Evolutionary conservation across 805 yeast genomes (phyloP).

Genomic region (Starmerella apis): DNA sequence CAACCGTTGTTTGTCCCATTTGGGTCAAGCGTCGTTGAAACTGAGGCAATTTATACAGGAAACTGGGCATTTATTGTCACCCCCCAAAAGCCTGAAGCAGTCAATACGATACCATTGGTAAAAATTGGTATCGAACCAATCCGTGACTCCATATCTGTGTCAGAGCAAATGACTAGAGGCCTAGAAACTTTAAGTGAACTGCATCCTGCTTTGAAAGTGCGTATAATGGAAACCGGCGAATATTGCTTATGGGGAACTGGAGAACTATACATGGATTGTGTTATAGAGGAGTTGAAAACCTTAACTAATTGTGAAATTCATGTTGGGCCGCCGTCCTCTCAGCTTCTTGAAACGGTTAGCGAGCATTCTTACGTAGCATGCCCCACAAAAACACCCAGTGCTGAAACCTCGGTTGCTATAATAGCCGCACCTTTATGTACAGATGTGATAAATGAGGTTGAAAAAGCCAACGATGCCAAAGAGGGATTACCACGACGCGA

Average conservation of each 20-base stretch:
- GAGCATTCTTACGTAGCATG: slow-evolving; percentile 60
- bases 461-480: background rate
- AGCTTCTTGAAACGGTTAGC: slow-evolving; percentile 58
- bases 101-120: slow-evolving; percentile 29
- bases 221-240: slow-evolving; percentile 83
- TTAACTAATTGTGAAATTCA: slow-evolving; percentile 53
- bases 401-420: slow-evolving; percentile 24
- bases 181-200: slow-evolving; percentile 50
- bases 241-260: slow-evolving; percentile 74
- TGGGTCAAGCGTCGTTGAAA: background rate
- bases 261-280: slow-evolving; percentile 75
- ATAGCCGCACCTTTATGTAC: background rate
- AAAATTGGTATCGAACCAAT: slow-evolving; percentile 78
- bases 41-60: background rate
- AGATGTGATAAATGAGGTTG: background rate
- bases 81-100: background rate
- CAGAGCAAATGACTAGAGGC: slow-evolving; percentile 46
- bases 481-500: background rate
- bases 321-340: slow-evolving; percentile 74
- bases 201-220: slow-evolving; percentile 57
- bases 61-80: slow-evolving; percentile 21
- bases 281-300: slow-evolving; percentile 62
- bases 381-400: slow-evolving; percentile 48
- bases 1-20: background rate
- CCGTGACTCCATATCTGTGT: slow-evolving; percentile 51